Percentiles rank a stretch among this genome's conserved stretches.
phyloP scores from a whole-genome alignment of 495 filamentous ascomycete genomes.

The Penicillium parvum region DNA sequence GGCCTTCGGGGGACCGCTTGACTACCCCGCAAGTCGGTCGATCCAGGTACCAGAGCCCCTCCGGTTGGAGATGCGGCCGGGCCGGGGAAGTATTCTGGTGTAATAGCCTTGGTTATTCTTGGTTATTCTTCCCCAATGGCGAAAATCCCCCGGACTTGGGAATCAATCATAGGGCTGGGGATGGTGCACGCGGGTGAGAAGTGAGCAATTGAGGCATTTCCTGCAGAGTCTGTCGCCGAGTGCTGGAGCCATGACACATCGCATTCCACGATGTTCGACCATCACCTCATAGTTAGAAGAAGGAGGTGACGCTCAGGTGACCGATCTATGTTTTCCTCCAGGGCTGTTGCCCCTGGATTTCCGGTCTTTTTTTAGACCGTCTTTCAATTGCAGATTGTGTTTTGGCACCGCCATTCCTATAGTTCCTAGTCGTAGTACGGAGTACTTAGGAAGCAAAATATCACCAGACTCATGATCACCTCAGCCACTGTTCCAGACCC shows the following conservation, averaged over 20 bases:
- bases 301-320: background rate
- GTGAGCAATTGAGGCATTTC: slow-evolving; percentile 15
- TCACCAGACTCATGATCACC: too few species aligned
- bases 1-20: background rate
- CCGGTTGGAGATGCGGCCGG: slow-evolving; percentile 20
- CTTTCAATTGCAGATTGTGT: background rate
- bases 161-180: slow-evolving; percentile 10
- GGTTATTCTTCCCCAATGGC: slow-evolving; percentile 5
- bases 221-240: background rate
- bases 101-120: slow-evolving; percentile 12
- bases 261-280: slow-evolving; percentile 24
- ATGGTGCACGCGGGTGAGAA: too few species aligned
- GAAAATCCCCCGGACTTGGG: slow-evolving; percentile 27
- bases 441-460: too few species aligned
- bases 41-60: slow-evolving; percentile 26
- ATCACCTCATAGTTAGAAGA: slow-evolving; percentile 8
- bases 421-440: background rate
- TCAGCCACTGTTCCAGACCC: slow-evolving; percentile 9
- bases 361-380: background rate
- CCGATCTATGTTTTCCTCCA: background rate
- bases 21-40: slow-evolving; percentile 24
- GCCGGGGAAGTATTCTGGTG: slow-evolving; percentile 8
- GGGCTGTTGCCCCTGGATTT: background rate
- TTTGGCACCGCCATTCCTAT: background rate
- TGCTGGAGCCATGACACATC: slow-evolving; percentile 24